Conservation (phyloP, 495 filamentous ascomycete species). For the Podospora tetraspora region DNA sequence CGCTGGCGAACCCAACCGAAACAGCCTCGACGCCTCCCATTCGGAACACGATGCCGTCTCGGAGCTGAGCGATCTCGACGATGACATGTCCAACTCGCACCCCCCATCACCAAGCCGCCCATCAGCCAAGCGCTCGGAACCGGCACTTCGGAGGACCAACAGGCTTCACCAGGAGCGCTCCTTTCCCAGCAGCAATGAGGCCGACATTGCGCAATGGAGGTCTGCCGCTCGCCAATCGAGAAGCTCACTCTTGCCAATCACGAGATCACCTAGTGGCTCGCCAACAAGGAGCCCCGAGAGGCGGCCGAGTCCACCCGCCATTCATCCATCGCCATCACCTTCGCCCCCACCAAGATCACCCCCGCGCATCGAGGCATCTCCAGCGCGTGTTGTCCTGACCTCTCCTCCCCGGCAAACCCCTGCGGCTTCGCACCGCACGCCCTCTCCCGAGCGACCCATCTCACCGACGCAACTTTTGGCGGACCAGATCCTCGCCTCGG, state of each 20-base stretch:
- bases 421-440: constrained; percentile 8
- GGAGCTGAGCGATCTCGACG: constrained; percentile 43
- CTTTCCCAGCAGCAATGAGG: constrained; percentile 1
- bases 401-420: background rate
- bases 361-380: constrained; percentile 3
- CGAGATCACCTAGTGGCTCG: background rate
- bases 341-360: constrained; percentile 10
- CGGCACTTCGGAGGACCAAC: constrained; percentile 17
- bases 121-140: constrained; percentile 17
- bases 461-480: constrained; percentile 48
- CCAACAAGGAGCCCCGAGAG: constrained; percentile 12
- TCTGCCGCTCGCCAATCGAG: constrained; percentile 19
- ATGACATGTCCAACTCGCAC: constrained; percentile 23
- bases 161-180: constrained; percentile 15
- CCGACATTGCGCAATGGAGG: constrained; percentile 14
- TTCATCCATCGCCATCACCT: background rate
- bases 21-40: background rate
- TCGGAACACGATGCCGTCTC: constrained; percentile 34
- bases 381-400: background rate
- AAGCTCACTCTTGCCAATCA: constrained; percentile 2
- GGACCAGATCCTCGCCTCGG: constrained; percentile 52
- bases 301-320: constrained; percentile 11
- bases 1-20: constrained; percentile 9
- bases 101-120: constrained; percentile 17
- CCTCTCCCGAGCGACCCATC: constrained; percentile 16